Evolutionary conservation across 495 filamentous ascomycete species (phyloP).

Genomic region (Hyaloscypha finlandica): DNA sequence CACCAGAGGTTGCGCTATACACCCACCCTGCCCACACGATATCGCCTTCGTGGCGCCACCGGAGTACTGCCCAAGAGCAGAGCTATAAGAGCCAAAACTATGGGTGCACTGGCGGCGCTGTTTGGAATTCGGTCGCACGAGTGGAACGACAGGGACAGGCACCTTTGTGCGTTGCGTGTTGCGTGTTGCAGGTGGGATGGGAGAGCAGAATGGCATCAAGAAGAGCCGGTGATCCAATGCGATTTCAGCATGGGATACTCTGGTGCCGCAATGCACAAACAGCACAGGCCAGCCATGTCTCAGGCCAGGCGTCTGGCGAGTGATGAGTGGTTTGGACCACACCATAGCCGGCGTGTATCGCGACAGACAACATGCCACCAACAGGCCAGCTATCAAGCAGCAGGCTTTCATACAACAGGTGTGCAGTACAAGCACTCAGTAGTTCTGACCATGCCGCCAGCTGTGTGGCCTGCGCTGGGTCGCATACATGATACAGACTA

Average conservation of each 20-base stretch:
- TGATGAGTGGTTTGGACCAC: not conserved
- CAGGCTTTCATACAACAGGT: not conserved
- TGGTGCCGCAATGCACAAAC: not conserved
- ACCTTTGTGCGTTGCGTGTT: not conserved
- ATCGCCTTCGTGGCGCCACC: not conserved
- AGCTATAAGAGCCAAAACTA: not conserved
- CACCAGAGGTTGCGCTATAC: not conserved
- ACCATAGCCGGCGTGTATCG: not conserved
- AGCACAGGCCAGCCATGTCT: not conserved
- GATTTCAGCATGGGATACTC: not conserved
- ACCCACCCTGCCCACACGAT: not conserved
- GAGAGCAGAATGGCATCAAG: constrained; percentile 6
- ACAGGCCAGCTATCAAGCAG: not conserved
- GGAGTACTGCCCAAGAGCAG: not conserved
- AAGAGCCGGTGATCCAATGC: constrained; percentile 6
- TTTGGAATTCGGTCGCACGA: constrained; percentile 5
- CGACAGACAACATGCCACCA: not conserved
- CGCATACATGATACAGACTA: no score
- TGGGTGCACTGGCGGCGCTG: not conserved
- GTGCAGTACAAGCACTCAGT: no score
- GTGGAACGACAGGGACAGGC: not conserved
- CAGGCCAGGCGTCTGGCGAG: not conserved
- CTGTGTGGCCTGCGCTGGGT: no score
- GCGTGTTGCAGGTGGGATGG: not conserved
- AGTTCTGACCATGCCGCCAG: no score